phyloP scores from a whole-genome alignment of 345 rosid genomes.

The Reutealis trisperma region DNA sequence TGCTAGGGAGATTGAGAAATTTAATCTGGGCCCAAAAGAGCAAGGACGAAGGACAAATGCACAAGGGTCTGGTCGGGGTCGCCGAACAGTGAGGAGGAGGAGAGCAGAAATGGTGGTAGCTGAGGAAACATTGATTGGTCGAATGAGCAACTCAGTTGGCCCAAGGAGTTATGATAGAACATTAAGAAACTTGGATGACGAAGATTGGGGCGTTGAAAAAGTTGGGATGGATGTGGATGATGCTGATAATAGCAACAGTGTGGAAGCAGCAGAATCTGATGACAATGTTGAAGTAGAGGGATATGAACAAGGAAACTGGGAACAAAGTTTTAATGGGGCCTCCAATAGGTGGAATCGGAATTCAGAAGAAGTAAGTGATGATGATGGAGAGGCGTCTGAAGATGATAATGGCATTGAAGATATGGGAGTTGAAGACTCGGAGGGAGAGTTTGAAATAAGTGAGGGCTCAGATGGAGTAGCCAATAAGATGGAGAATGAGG shows the following conservation, averaged over 20 bases:
- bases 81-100: slow-evolving; percentile 76
- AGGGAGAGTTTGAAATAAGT: slow-evolving; percentile 38
- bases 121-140: slow-evolving; percentile 25
- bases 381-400: slow-evolving; percentile 53
- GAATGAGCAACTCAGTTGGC: slow-evolving; percentile 20
- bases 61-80: slow-evolving; percentile 65
- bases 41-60: slow-evolving; percentile 45
- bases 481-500: slow-evolving; percentile 36
- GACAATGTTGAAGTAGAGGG: slow-evolving; percentile 56
- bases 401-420: slow-evolving; percentile 38
- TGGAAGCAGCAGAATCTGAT: slow-evolving; percentile 62
- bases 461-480: slow-evolving; percentile 53
- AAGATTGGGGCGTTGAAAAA: slow-evolving; percentile 45
- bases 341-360: slow-evolving; percentile 55
- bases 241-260: slow-evolving; percentile 62
- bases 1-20: slow-evolving; percentile 36
- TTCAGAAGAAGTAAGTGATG: slow-evolving; percentile 53
- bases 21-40: slow-evolving; percentile 43
- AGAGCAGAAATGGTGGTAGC: slow-evolving; percentile 57
- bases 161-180: slow-evolving; percentile 22
- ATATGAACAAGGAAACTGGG: slow-evolving; percentile 64
- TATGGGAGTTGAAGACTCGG: slow-evolving; percentile 43
- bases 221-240: slow-evolving; percentile 42
- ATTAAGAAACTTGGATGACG: slow-evolving; percentile 33
- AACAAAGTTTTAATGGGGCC: slow-evolving; percentile 28